Evolutionary conservation across 2,329 filamentous ascomycete species (phyloP), one percentile per base, ranked within the genome.

Genomic region (Microcyclosporella mali): DNA sequence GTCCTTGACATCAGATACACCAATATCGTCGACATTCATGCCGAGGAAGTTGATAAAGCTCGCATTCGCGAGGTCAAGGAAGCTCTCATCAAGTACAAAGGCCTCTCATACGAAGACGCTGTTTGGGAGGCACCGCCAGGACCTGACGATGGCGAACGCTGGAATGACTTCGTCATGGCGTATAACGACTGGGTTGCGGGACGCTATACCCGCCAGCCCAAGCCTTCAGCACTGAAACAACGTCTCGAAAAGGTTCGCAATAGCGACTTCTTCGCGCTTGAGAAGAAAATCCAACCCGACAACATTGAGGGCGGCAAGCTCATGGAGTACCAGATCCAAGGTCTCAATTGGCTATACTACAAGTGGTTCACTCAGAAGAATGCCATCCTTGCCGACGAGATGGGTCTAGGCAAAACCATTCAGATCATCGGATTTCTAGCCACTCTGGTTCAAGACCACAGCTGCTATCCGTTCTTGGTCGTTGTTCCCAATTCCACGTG

Each of bases 391-490:
- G 92, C 92, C 0, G 92, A 98, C 60, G 92, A 98, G 61, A 98
- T 98, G 92, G 92, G 92, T 31, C 77, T 98, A 2, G 92, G 92
- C 25, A 98, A 98, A 70, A 98, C 92, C 0, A 87, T 98, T 25
- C 92, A 98, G 62, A 81, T 95, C 40, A 85, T 97, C 47, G 79
- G 82, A 2, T 78, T 95, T 49, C 75, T 97, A 47, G 81, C 85
- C 1, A 81, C 83, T 1, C 67, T 97, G 29, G 63, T 73, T 3
- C 66, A 69, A 50, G 68, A 73, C 27, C 74, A 79, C 57, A 72
- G 78, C 59, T 92, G 88, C 65, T 97, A 85, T 77, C 92, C 92
- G 0, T 97, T 95, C 60, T 73, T 98, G 12, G 75, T 97, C 2
- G 88, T 95, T 2, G 90, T 94, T 1, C 92, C 92, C 0, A 97